Evolutionary conservation across 1,284 basidiomycete genomes (phyloP).

Genomic region (Trametes pubescens): DNA sequence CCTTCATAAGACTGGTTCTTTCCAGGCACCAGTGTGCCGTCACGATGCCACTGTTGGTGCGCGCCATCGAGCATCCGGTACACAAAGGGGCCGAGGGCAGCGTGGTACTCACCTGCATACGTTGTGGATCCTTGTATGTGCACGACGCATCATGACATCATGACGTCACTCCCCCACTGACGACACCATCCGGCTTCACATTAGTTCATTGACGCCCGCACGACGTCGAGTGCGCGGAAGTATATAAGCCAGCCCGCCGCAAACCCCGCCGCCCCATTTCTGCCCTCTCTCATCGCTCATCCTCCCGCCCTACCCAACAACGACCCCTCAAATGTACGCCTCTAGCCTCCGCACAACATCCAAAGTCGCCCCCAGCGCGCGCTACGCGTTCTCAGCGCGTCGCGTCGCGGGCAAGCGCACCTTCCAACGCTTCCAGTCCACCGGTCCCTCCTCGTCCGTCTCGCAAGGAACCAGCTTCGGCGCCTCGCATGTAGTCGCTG

Average conservation of each 20-base stretch:
- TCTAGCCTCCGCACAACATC: conserved; percentile 16
- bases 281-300: neutral
- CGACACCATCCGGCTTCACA: conserved; percentile 15
- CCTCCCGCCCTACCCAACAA: neutral
- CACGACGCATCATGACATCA: neutral
- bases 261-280: neutral
- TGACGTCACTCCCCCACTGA: conserved; percentile 28
- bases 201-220: neutral
- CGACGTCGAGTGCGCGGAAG: conserved; percentile 7
- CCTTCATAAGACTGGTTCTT: too few species aligned
- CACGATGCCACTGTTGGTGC: neutral
- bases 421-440: conserved; percentile 34
- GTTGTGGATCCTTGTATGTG: conserved; percentile 4
- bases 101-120: neutral
- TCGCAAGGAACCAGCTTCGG: conserved; percentile 17
- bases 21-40: too few species aligned
- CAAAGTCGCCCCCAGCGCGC: conserved; percentile 5
- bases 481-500: conserved; percentile 41
- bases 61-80: neutral
- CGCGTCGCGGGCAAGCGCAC: conserved; percentile 31
- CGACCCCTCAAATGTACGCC: conserved; percentile 19
- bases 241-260: conserved; percentile 15
- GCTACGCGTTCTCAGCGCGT: conserved; percentile 23
- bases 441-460: conserved; percentile 1
- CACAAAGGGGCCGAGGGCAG: too few species aligned